Conservation (phyloP, 2,329 filamentous ascomycete species). For the Sporothrix mexicana region DNA sequence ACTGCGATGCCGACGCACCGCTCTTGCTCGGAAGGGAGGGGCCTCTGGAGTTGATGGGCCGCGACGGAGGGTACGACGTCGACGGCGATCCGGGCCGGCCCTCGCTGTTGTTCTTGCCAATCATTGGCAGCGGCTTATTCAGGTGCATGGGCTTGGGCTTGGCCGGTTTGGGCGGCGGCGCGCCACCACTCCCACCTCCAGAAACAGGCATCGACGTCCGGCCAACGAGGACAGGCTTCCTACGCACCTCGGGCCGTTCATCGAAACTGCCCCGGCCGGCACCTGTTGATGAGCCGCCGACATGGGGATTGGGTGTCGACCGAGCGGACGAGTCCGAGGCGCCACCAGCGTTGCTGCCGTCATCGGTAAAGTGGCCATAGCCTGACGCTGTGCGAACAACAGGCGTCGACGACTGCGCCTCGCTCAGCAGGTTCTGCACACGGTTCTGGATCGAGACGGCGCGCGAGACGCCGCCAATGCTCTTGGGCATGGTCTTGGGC, state of each 20-base stretch:
- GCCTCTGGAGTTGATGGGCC: constrained; percentile 26
- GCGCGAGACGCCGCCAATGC: constrained; percentile 64
- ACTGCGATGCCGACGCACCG: constrained; percentile 27
- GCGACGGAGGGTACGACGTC: constrained; percentile 37
- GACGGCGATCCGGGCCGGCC: constrained; percentile 52
- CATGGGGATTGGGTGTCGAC: constrained; percentile 33
- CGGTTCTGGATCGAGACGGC: constrained; percentile 90
- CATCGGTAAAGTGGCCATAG: constrained; percentile 78
- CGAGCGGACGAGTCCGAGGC: neutral
- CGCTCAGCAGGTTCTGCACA: constrained; percentile 82
- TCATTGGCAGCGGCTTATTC: constrained; percentile 50
- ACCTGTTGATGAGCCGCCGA: constrained; percentile 38
- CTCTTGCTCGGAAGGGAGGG: constrained; percentile 34
- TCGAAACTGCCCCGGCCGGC: constrained; percentile 38
- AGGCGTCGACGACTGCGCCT: constrained; percentile 66
- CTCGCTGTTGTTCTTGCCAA: constrained; percentile 3
- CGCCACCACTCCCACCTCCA: neutral
- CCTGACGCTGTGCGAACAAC: constrained; percentile 79
- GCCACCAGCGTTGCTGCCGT: constrained; percentile 39
- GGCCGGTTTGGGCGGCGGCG: constrained; percentile 53
- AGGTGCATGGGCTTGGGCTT: constrained; percentile 68
- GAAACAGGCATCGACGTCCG: neutral
- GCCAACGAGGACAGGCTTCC: constrained; percentile 33
- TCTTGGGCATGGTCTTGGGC: constrained; percentile 54
- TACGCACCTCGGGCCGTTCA: constrained; percentile 30